Evolutionary conservation across 2,329 filamentous ascomycete genomes (phyloP).

Genomic region (Teratosphaeriaceae sp.): DNA sequence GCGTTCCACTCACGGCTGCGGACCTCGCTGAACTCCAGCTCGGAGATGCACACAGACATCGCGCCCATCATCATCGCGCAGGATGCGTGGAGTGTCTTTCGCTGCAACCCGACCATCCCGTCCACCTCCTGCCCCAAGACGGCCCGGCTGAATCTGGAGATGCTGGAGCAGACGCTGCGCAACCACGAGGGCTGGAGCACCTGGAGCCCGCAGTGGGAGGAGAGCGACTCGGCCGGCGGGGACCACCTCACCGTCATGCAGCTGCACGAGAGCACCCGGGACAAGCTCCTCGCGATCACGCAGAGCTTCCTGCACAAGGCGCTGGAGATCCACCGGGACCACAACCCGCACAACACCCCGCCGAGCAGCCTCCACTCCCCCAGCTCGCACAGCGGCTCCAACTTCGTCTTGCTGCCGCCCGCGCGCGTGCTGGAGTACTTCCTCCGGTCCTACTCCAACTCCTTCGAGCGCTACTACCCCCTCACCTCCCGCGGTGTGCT

Average conservation of each 20-base stretch:
- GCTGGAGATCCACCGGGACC: conserved; percentile 57
- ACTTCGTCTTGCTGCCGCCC: conserved; percentile 60
- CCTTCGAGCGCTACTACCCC: conserved; percentile 60
- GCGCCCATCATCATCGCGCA: conserved; percentile 45
- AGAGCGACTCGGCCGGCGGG: conserved; percentile 41
- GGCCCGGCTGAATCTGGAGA: conserved; percentile 45
- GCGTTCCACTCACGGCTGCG: conserved; percentile 37
- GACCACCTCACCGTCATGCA: conserved; percentile 43
- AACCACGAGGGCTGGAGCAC: conserved; percentile 47
- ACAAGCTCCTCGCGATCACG: conserved; percentile 65
- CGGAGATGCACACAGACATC: conserved; percentile 31
- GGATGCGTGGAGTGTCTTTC: conserved; percentile 47
- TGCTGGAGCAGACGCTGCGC: conserved; percentile 44
- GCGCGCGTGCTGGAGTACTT: conserved; percentile 62
- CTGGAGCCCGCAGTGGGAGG: conserved; percentile 46
- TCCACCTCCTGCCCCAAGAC: conserved; percentile 46
- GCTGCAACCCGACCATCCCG: conserved; percentile 44
- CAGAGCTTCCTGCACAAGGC: conserved; percentile 66
- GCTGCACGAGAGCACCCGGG: conserved; percentile 51
- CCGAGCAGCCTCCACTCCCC: conserved; percentile 32
- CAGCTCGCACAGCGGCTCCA: conserved; percentile 47
- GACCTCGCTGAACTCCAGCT: conserved; percentile 28
- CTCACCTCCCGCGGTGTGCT: conserved; percentile 54
- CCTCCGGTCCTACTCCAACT: conserved; percentile 58
- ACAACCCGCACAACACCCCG: conserved; percentile 12